Evolutionary conservation across 2,329 filamentous ascomycete species (phyloP).

Genomic region (Xylaria sp.): DNA sequence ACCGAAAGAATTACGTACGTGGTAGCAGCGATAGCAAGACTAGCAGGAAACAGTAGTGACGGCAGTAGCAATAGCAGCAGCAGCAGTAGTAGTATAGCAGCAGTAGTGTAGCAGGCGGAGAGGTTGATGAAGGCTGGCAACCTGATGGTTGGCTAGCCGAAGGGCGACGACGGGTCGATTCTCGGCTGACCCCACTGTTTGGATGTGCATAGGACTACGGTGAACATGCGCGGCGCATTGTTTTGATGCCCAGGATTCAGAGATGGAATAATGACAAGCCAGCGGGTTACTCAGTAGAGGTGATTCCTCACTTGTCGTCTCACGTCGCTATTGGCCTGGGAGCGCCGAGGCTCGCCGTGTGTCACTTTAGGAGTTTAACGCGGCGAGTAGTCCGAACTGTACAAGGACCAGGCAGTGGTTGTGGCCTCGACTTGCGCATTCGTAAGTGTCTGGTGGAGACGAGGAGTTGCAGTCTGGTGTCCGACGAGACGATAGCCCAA

Average conservation of each 20-base stretch:
- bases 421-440: constrained; percentile 20
- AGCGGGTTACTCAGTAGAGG: constrained; percentile 1
- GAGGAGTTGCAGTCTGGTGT: constrained; percentile 5
- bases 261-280: constrained; percentile 1
- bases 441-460: constrained; percentile 25
- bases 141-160: constrained; percentile 19
- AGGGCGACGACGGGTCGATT: constrained; percentile 17
- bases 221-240: constrained; percentile 24
- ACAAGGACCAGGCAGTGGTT: constrained; percentile 13
- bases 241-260: constrained; percentile 14
- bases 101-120: constrained; percentile 21
- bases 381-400: constrained; percentile 15
- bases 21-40: background rate
- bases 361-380: constrained; percentile 17
- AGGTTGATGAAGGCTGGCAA: constrained; percentile 20
- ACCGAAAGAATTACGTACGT: constrained; percentile 17
- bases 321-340: constrained; percentile 28
- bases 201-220: constrained; percentile 19
- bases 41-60: background rate
- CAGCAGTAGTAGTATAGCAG: background rate
- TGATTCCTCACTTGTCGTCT: constrained; percentile 7
- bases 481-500: constrained; percentile 11
- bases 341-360: constrained; percentile 31
- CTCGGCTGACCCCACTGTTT: constrained; percentile 26
- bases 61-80: background rate